Evolutionary conservation across 495 filamentous ascomycete genomes (phyloP).

Genomic region (Hypoxylon intermedium): DNA sequence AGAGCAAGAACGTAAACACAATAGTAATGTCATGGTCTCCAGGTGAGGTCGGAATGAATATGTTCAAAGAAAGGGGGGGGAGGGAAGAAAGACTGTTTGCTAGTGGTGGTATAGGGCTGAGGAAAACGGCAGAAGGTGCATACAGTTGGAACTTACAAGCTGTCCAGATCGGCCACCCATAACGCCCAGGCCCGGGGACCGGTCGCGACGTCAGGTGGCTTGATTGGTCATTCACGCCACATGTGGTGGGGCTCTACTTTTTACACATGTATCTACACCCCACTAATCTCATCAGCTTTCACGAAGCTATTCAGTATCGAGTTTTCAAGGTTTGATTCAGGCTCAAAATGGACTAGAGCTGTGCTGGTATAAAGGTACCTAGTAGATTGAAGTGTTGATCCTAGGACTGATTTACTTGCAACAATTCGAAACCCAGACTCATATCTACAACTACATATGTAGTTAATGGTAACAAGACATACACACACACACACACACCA

Average conservation of each 20-base stretch:
- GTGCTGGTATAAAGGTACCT: no score
- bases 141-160: slow-evolving; percentile 45
- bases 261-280: slow-evolving; percentile 6
- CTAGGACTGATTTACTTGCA: no score
- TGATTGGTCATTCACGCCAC: slow-evolving; percentile 18
- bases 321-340: no score
- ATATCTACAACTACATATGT: not conserved
- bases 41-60: slow-evolving; percentile 17
- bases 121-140: slow-evolving; percentile 3
- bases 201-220: slow-evolving; percentile 36
- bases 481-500: no score
- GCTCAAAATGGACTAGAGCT: no score
- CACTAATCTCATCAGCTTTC: slow-evolving; percentile 12
- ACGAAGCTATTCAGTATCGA: not conserved
- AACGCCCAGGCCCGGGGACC: no score
- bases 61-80: not conserved
- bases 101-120: not conserved
- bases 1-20: slow-evolving; percentile 35
- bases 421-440: no score
- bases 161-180: slow-evolving; percentile 44
- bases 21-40: slow-evolving; percentile 42
- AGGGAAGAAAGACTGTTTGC: not conserved
- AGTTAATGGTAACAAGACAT: no score
- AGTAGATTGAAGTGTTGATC: no score
- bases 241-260: not conserved